phyloP scores from a whole-genome alignment of 768 basidiomycete genomes.

The Amanita thiersii region DNA sequence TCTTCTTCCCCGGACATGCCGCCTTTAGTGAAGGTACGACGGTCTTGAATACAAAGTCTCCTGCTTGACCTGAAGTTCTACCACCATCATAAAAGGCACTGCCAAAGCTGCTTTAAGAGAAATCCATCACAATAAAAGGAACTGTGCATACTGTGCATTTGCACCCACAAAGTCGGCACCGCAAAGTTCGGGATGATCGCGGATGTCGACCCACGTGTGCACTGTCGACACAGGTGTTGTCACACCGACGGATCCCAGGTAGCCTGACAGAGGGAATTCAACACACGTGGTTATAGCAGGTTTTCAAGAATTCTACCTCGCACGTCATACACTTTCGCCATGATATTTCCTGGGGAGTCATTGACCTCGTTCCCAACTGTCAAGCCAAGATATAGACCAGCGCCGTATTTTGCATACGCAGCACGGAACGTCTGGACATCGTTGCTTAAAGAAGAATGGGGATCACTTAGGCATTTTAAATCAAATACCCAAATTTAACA shows the following conservation, averaged over 20 bases:
- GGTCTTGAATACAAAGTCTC: constrained; percentile 9
- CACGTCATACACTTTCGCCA: background rate
- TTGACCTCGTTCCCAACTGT: background rate
- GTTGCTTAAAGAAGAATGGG: background rate
- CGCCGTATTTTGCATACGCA: background rate
- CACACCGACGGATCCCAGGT: background rate
- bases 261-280: background rate
- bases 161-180: background rate
- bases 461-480: too few species aligned
- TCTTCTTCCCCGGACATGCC: constrained; percentile 12
- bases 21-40: constrained; percentile 11
- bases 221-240: background rate
- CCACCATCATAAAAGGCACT: constrained; percentile 13
- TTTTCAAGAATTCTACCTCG: background rate
- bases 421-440: background rate
- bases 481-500: background rate
- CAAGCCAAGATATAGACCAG: background rate
- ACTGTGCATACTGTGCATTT: background rate
- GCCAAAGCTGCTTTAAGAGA: background rate
- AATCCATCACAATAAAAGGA: background rate
- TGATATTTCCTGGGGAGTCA: background rate
- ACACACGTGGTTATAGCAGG: too few species aligned
- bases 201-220: background rate
- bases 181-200: background rate
- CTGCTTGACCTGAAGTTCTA: constrained; percentile 7